Evolutionary conservation across 176 grass and related monocot genomes (phyloP).

Genomic region (Eremochloa ophiuroides): DNA sequence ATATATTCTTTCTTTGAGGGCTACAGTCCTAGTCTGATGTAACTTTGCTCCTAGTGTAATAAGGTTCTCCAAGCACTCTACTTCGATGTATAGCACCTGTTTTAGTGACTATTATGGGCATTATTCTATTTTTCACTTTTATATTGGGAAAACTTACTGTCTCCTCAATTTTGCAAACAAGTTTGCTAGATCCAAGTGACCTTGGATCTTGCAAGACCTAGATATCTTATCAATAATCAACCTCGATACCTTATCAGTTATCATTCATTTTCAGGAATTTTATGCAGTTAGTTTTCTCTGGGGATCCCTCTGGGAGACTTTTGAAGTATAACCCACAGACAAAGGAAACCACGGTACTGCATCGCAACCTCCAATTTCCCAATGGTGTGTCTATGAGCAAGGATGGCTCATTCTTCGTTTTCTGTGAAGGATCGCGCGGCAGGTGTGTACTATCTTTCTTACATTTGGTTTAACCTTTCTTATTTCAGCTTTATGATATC

Average conservation of each 20-base stretch:
- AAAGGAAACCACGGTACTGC: constrained; percentile 79
- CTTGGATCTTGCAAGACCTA: background rate
- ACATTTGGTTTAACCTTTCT: constrained; percentile 7
- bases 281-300: constrained; percentile 76
- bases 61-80: background rate
- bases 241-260: background rate
- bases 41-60: background rate
- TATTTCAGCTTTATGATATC: background rate
- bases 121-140: too few species aligned
- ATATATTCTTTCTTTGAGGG: background rate
- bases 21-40: background rate
- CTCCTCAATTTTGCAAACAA: background rate
- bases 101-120: background rate
- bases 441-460: constrained; percentile 35
- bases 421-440: constrained; percentile 71
- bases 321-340: constrained; percentile 69
- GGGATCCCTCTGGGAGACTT: constrained; percentile 81
- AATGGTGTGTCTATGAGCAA: constrained; percentile 91
- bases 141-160: too few species aligned
- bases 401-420: constrained; percentile 86
- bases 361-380: constrained; percentile 70
- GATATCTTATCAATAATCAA: constrained; percentile 6
- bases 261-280: constrained; percentile 61
- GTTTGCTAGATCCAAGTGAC: background rate
- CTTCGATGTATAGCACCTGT: background rate